These are phyloP conservation scores for Pyrus bretschneideri DNA, from an alignment of 306 rosid genomes.

Conservation along the genomic window DNA sequence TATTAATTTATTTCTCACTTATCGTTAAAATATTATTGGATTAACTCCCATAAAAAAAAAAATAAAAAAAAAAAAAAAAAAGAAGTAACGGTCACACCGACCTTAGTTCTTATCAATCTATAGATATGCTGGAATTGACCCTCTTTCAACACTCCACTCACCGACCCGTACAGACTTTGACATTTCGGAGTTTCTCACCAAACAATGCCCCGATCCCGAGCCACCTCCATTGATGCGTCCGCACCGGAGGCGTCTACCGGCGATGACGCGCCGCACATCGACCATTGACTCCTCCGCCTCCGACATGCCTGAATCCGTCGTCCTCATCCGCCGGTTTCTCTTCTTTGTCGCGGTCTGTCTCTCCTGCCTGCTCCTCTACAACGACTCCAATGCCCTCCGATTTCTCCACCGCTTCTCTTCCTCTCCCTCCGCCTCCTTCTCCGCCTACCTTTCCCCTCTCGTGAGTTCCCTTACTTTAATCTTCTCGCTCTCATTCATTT, in stretches of 20 bases:
- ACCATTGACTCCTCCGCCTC: not conserved
- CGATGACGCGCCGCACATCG: not conserved
- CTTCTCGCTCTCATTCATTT: not conserved
- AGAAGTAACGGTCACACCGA: not conserved
- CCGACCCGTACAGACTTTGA: not conserved
- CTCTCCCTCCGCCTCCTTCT: constrained; percentile 27
- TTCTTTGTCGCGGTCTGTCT: constrained; percentile 45
- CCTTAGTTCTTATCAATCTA: not conserved
- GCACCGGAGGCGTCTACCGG: constrained; percentile 8
- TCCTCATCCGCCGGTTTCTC: constrained; percentile 10
- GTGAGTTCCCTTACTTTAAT: constrained; percentile 30
- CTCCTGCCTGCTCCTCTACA: constrained; percentile 39
- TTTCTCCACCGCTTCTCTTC: constrained; percentile 36
- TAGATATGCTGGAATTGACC: not conserved
- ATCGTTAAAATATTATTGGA: too few relatives aligned
- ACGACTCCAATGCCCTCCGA: constrained; percentile 37
- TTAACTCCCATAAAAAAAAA: too few relatives aligned
- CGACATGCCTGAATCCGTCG: constrained; percentile 7
- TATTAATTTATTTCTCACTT: too few relatives aligned
- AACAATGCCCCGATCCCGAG: not conserved
- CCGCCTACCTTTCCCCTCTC: constrained; percentile 14
- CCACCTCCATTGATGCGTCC: not conserved
- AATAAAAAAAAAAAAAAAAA: too few relatives aligned
- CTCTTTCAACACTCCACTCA: not conserved
- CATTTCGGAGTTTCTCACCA: not conserved